These are phyloP conservation scores for Niebla homalea DNA, from an alignment of 495 filamentous ascomycete genomes.

Conservation along the genomic window DNA sequence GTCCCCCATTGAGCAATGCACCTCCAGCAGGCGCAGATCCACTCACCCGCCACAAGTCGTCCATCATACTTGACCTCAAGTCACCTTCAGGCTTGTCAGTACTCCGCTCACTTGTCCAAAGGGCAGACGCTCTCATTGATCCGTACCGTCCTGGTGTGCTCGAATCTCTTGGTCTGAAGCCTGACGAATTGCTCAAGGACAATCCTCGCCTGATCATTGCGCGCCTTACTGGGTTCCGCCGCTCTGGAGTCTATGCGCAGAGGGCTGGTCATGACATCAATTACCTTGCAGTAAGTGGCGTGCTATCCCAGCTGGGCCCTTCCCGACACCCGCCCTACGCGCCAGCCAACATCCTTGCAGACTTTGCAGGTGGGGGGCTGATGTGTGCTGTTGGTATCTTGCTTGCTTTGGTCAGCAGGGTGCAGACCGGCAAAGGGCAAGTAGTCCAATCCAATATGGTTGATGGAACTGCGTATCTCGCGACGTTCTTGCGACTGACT, in stretches of 20 bases:
- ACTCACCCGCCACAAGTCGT: conserved; percentile 65
- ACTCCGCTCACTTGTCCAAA: conserved; percentile 46
- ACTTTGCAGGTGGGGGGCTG: conserved; percentile 86
- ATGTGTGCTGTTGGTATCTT: conserved; percentile 45
- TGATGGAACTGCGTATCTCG: conserved; percentile 68
- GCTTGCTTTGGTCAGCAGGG: conserved; percentile 30
- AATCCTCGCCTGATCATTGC: conserved; percentile 75
- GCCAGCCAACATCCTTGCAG: conserved; percentile 72
- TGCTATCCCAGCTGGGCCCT: conserved; percentile 58
- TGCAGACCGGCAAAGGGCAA: conserved; percentile 54
- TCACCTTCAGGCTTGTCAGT: conserved; percentile 45
- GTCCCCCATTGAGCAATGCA: conserved; percentile 28
- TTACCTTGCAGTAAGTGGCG: conserved; percentile 80
- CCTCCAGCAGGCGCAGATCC: conserved; percentile 45
- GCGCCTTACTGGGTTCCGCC: conserved; percentile 77
- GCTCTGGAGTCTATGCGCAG: conserved; percentile 66
- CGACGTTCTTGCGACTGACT: conserved; percentile 56
- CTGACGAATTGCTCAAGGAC: conserved; percentile 44
- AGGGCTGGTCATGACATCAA: conserved; percentile 99
- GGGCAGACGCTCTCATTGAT: conserved; percentile 74
- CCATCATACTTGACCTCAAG: conserved; percentile 67
- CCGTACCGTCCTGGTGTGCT: conserved; percentile 85
- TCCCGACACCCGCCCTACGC: conserved; percentile 53
- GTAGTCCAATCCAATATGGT: conserved; percentile 96
- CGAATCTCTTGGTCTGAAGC: conserved; percentile 66